Percentiles rank a stretch among this genome's conserved stretches.
Conservation (phyloP, 1,284 basidiomycete genomes). For the Apiotrichum gamsii region DNA sequence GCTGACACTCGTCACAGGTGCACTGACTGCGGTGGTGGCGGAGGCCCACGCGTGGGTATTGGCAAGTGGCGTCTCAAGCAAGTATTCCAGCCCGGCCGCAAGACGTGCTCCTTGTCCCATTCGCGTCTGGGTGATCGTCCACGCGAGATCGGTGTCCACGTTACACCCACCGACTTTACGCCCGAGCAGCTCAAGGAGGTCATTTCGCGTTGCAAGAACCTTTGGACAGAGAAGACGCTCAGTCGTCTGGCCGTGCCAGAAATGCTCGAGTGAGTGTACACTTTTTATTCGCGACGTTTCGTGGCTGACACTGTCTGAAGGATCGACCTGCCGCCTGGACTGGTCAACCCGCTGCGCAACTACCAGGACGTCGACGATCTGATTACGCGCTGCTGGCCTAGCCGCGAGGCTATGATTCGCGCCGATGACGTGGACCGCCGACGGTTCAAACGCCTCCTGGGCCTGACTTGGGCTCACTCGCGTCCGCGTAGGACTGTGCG, state of each 20-base stretch:
- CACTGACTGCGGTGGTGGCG: constrained; percentile 44
- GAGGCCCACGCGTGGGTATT: constrained; percentile 46
- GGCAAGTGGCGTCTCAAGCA: constrained; percentile 51
- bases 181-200: constrained; percentile 44
- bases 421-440: constrained; percentile 35
- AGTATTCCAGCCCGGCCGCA: constrained; percentile 47
- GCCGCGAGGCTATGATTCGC: constrained; percentile 40
- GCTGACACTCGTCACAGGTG: constrained; percentile 18
- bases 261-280: constrained; percentile 39
- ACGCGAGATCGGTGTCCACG: constrained; percentile 43
- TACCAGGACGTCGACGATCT: constrained; percentile 42
- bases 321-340: constrained; percentile 34
- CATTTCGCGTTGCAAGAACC: constrained; percentile 35
- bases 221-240: constrained; percentile 46
- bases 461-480: constrained; percentile 43
- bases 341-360: constrained; percentile 35
- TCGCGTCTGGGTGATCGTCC: constrained; percentile 42
- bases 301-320: constrained; percentile 17
- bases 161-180: constrained; percentile 41
- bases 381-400: constrained; percentile 42
- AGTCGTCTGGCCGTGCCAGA: constrained; percentile 46
- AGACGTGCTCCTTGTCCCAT: constrained; percentile 49
- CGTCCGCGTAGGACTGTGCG: constrained; percentile 34
- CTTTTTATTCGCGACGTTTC: too few species aligned
- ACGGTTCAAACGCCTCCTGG: constrained; percentile 40